These are phyloP conservation scores for Candida tammaniensis DNA, from an alignment of 805 yeast species.

Conservation along the genomic window DNA sequence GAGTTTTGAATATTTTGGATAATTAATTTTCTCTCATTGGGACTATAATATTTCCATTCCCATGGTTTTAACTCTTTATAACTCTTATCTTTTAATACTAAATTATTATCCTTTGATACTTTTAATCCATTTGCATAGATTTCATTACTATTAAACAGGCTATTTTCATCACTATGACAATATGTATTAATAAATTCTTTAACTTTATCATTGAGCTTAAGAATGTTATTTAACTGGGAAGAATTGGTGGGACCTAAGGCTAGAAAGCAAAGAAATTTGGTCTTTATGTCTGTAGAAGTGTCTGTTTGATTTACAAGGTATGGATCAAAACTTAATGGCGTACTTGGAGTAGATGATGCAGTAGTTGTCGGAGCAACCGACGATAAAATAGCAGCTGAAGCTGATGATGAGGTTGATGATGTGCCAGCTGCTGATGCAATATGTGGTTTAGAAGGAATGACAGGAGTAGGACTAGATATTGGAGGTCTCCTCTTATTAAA, in stretches of 20 bases:
- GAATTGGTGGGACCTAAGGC: slow-evolving; percentile 47
- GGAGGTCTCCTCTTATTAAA: background rate
- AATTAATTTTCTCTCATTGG: slow-evolving; percentile 28
- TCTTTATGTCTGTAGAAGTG: slow-evolving; percentile 5
- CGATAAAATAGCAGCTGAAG: too few relatives aligned
- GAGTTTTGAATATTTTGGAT: slow-evolving; percentile 35
- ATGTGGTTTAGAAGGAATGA: too few relatives aligned
- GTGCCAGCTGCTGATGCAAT: too few relatives aligned
- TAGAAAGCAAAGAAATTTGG: slow-evolving; percentile 40
- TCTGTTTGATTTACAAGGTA: slow-evolving; percentile 11
- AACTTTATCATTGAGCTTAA: slow-evolving; percentile 11
- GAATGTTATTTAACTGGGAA: slow-evolving; percentile 1
- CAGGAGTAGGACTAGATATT: background rate
- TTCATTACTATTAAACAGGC: slow-evolving; percentile 30
- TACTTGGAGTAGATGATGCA: slow-evolving; percentile 12
- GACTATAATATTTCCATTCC: slow-evolving; percentile 33
- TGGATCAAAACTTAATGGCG: slow-evolving; percentile 13
- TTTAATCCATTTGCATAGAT: slow-evolving; percentile 19
- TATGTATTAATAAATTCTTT: slow-evolving; percentile 20
- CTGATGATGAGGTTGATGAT: too few relatives aligned
- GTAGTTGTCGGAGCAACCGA: too few relatives aligned
- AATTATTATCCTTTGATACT: slow-evolving; percentile 5
- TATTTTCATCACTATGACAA: slow-evolving; percentile 33
- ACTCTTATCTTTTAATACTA: slow-evolving; percentile 37
- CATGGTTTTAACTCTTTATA: slow-evolving; percentile 40